phyloP scores from a whole-genome alignment of 176 grass and related monocot genomes.

The Lolium multiflorum region DNA sequence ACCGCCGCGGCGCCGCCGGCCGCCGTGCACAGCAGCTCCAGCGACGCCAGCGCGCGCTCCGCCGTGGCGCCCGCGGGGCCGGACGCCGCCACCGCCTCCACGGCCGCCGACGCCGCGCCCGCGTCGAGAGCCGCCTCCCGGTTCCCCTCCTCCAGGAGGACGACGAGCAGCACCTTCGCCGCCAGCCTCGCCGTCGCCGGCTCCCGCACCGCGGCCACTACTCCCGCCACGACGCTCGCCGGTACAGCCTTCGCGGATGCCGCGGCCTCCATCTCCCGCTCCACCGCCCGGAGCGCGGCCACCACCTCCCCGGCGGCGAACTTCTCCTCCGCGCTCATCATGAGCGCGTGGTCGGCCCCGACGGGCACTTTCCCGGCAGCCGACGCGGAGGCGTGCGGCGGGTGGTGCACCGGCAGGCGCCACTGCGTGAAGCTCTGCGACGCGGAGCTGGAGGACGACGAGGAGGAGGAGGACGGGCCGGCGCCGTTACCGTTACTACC shows the following conservation, averaged over 20 bases:
- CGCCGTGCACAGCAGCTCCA: slow-evolving; percentile 89
- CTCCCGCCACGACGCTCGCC: slow-evolving; percentile 48
- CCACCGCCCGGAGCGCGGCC: slow-evolving; percentile 54
- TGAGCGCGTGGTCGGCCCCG: neutral
- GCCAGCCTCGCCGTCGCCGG: slow-evolving; percentile 60
- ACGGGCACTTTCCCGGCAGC: neutral
- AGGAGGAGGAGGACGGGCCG: slow-evolving; percentile 56
- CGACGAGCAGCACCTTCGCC: slow-evolving; percentile 67
- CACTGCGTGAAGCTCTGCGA: slow-evolving; percentile 92
- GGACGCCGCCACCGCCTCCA: slow-evolving; percentile 73
- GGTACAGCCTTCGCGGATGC: slow-evolving; percentile 40
- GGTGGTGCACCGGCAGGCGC: slow-evolving; percentile 78
- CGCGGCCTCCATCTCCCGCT: slow-evolving; percentile 53
- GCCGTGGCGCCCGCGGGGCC: slow-evolving; percentile 73
- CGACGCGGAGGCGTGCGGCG: slow-evolving; percentile 42
- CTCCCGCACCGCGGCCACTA: slow-evolving; percentile 66
- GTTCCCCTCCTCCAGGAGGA: slow-evolving; percentile 65
- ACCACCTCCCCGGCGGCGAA: slow-evolving; percentile 63
- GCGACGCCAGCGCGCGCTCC: slow-evolving; percentile 80
- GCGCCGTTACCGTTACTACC: slow-evolving; percentile 3
- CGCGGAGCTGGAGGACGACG: slow-evolving; percentile 69
- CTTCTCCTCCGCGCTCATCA: slow-evolving; percentile 49
- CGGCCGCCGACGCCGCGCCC: slow-evolving; percentile 63
- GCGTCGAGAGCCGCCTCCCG: slow-evolving; percentile 61
- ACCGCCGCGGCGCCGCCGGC: slow-evolving; percentile 59